These are phyloP conservation scores for Cytospora piceae DNA, from an alignment of 2,329 filamentous ascomycete genomes.

Conservation along the genomic window DNA sequence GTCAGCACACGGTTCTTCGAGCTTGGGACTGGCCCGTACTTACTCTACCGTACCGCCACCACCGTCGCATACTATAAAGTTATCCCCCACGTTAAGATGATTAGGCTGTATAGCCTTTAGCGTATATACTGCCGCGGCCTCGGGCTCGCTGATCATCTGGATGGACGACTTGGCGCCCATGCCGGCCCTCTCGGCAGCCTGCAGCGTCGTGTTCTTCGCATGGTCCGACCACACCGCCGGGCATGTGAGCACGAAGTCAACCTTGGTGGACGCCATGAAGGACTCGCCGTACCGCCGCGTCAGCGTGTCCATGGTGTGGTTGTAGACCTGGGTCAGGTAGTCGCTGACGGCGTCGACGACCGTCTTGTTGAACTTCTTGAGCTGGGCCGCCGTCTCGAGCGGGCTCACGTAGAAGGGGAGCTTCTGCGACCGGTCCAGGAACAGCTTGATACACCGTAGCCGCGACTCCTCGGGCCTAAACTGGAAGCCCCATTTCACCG, in stretches of 20 bases:
- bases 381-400: constrained; percentile 74
- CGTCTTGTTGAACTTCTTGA: constrained; percentile 75
- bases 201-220: constrained; percentile 80
- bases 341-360: constrained; percentile 80
- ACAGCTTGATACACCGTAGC: constrained; percentile 81
- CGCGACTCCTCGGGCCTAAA: constrained; percentile 77
- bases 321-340: constrained; percentile 76
- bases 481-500: constrained; percentile 79
- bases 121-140: constrained; percentile 79
- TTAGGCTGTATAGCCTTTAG: constrained; percentile 80
- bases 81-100: constrained; percentile 69
- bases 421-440: constrained; percentile 79
- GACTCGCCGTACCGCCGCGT: constrained; percentile 75
- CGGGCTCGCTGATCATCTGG: constrained; percentile 79
- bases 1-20: constrained; percentile 29
- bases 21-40: constrained; percentile 36
- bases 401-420: constrained; percentile 80
- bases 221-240: constrained; percentile 85
- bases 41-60: constrained; percentile 70
- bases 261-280: constrained; percentile 75
- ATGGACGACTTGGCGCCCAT: constrained; percentile 74
- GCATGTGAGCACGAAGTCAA: constrained; percentile 80
- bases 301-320: constrained; percentile 78
- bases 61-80: constrained; percentile 66
- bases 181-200: constrained; percentile 76